Evolutionary conservation across 1,139 yeast genomes (phyloP).

Genomic region (Saccharomyces hybrid): DNA sequence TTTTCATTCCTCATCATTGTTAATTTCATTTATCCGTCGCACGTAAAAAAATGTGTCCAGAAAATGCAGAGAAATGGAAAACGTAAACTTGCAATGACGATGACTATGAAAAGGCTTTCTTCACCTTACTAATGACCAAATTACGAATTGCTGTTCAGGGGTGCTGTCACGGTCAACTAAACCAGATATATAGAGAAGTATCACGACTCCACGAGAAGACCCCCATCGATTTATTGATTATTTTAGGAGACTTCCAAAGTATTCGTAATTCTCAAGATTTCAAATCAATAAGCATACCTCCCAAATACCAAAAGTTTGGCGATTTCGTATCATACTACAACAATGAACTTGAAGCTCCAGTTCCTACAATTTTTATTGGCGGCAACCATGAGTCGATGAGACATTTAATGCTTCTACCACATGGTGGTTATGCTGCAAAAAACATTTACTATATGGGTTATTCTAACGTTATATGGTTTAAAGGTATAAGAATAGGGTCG

Average conservation of each 20-base stretch:
- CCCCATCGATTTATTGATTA: slow-evolving; percentile 56
- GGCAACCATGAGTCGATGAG: slow-evolving; percentile 93
- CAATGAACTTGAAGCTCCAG: slow-evolving; percentile 59
- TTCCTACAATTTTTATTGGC: slow-evolving; percentile 75
- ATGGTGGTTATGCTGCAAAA: slow-evolving; percentile 94
- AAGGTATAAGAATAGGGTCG: slow-evolving; percentile 72
- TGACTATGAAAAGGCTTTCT: background rate
- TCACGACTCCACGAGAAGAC: slow-evolving; percentile 12
- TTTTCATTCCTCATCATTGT: too few species aligned
- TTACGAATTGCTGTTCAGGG: slow-evolving; percentile 69
- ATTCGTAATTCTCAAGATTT: slow-evolving; percentile 58
- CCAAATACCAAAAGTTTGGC: slow-evolving; percentile 51
- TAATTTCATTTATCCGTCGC: background rate
- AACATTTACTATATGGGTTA: slow-evolving; percentile 85
- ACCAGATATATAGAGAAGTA: slow-evolving; percentile 45
- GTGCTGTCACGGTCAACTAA: slow-evolving; percentile 84
- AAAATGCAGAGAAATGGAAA: background rate
- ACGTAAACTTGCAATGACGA: background rate
- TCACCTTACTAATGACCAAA: slow-evolving; percentile 7
- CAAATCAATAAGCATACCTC: slow-evolving; percentile 53
- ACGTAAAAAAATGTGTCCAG: too few species aligned
- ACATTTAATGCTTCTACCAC: slow-evolving; percentile 61
- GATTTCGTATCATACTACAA: slow-evolving; percentile 70
- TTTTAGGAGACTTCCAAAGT: slow-evolving; percentile 78
- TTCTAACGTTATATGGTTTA: slow-evolving; percentile 62